Percentiles rank a stretch among this genome's conserved stretches.
Evolutionary conservation across 2,329 filamentous ascomycete genomes (phyloP).

Genomic region (Bipolaris oryzae): DNA sequence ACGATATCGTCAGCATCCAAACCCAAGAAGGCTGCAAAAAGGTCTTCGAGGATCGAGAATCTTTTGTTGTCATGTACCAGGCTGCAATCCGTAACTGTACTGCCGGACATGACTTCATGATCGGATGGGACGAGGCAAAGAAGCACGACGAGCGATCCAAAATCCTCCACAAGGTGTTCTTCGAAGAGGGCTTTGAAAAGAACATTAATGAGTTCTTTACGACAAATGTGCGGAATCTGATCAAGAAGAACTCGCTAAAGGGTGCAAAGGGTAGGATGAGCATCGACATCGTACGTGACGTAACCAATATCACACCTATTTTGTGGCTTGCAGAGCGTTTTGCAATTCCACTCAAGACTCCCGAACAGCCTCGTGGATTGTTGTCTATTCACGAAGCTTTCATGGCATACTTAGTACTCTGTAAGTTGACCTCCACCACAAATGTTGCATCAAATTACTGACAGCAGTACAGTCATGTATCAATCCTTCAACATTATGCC

Average conservation of each 20-base stretch:
- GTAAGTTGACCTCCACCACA: not conserved
- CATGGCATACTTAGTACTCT: constrained; percentile 66
- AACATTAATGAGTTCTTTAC: constrained; percentile 70
- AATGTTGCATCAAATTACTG: not conserved
- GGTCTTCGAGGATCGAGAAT: constrained; percentile 57
- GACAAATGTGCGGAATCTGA: constrained; percentile 52
- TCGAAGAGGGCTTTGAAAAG: constrained; percentile 66
- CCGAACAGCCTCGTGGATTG: constrained; percentile 63
- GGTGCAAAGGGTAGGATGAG: constrained; percentile 54
- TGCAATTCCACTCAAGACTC: constrained; percentile 70
- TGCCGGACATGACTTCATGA: constrained; percentile 61
- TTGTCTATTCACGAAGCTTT: constrained; percentile 56
- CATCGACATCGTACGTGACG: constrained; percentile 65
- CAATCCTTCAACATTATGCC: constrained; percentile 62
- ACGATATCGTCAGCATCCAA: constrained; percentile 55
- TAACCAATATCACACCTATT: constrained; percentile 70
- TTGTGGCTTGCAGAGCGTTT: constrained; percentile 69
- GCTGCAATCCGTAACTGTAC: constrained; percentile 69
- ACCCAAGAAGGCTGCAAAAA: constrained; percentile 58
- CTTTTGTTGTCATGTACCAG: constrained; percentile 55
- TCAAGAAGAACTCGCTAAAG: constrained; percentile 54
- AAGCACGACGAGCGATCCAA: constrained; percentile 47
- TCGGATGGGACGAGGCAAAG: constrained; percentile 50
- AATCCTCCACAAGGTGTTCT: constrained; percentile 59
- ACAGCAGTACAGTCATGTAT: constrained; percentile 53